Base-by-base conservation (phyloP, 75 land plant species). In the Azolla pinnata region DNA sequence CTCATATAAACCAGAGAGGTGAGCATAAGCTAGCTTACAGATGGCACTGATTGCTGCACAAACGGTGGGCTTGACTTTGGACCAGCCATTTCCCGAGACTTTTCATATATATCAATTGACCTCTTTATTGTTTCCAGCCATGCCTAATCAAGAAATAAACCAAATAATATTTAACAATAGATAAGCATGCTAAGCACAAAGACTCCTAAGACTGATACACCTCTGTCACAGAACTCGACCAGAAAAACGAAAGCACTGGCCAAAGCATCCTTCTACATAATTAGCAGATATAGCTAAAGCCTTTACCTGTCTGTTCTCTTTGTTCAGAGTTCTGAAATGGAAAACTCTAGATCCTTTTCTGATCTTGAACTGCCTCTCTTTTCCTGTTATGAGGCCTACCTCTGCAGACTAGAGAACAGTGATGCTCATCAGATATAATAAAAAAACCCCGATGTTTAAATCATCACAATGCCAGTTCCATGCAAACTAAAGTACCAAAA, bases 341-440 rank as follows among this genome's bases (percentile, higher is more conserved):
- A 67, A 73, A 1, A 73, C 65, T 44, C 33, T 68, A 1, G 75
- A 54, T 44, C 65, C 75, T 47, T 54, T 73, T 33, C 71, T 49
- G 33, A 73, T 73, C 72, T 73, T 73, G 59, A 67, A 54, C 30
- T 73, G 75, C 35, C 71, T 71, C 59, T 61, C 75, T 65, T 73
- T 73, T 16, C 70, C 72, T 33, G 60, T 32, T 42, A 44, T 62
- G 8, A 59, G 71, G 27, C 33, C 63, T 19, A 61, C 72, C 33
- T 74, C 69, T 59, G 75, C 64, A 20, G 52, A 71, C 75, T 73
- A 46, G 10, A 7, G 10, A 38, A 38, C 42, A 38, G 14, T 38
- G n/a, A n/a, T n/a, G n/a, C n/a, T n/a, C n/a, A n/a, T n/a, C n/a
- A n/a, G n/a, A n/a, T n/a, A n/a, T n/a, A n/a, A n/a, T n/a, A n/a